These are phyloP conservation scores for Cyclanthera cordifolia DNA, from an alignment of 306 rosid genomes.

Conservation along the genomic window DNA sequence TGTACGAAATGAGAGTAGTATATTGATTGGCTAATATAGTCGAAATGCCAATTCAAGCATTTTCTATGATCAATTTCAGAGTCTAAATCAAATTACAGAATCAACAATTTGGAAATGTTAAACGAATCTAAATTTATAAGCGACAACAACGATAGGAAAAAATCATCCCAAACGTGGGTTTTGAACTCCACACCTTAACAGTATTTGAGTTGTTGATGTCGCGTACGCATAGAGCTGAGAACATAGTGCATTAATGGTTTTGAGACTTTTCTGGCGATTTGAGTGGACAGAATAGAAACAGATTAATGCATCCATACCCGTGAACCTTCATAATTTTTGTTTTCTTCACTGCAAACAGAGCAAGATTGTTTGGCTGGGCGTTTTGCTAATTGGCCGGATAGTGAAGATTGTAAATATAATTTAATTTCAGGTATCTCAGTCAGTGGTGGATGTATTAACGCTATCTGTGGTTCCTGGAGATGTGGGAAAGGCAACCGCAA, in stretches of 20 bases:
- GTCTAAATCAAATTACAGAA: no score
- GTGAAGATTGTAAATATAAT: slow-evolving; percentile 13
- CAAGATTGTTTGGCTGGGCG: background rate
- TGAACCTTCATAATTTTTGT: background rate
- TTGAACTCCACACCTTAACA: no score
- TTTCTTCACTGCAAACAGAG: slow-evolving; percentile 3
- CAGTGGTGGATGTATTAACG: slow-evolving; percentile 53
- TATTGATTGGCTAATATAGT: no score
- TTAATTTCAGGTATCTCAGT: slow-evolving; percentile 51
- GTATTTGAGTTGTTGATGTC: background rate
- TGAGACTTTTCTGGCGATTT: slow-evolving; percentile 1
- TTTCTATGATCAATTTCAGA: no score
- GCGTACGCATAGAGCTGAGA: background rate
- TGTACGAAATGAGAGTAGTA: background rate
- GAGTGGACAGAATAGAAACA: background rate
- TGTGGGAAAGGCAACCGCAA: slow-evolving; percentile 61
- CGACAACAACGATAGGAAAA: no score
- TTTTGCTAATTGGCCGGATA: background rate
- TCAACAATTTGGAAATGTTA: no score
- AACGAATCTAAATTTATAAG: no score
- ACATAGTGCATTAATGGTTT: background rate
- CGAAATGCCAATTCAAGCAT: no score
- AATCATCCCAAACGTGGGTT: no score
- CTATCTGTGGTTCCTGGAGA: slow-evolving; percentile 71
- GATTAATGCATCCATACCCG: background rate